A percentile compares a stretch with the other conserved stretches of the same genome.
These are phyloP conservation scores for Lagerstroemia speciosa DNA, from an alignment of 345 rosid genomes.

Conservation along the genomic window DNA sequence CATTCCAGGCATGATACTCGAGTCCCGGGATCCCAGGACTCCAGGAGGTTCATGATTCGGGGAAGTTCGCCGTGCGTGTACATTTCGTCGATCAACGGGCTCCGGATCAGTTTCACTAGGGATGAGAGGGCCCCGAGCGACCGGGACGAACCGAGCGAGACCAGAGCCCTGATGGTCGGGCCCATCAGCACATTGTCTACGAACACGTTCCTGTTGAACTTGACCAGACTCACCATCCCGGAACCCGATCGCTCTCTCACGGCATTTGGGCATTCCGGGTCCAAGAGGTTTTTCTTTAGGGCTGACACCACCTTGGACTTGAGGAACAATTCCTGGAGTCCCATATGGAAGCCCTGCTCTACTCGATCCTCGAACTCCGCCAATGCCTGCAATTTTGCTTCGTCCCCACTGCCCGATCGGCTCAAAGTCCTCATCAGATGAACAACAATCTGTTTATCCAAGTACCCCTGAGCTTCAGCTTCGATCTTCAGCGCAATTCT, in stretches of 20 bases:
- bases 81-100: conserved; percentile 46
- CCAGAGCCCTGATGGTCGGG: conserved; percentile 25
- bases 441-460: conserved; percentile 24
- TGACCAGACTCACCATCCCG: conserved; percentile 29
- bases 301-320: conserved; percentile 31
- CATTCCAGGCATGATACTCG: conserved; percentile 27
- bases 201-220: conserved; percentile 48
- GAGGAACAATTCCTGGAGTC: conserved; percentile 42
- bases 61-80: conserved; percentile 31
- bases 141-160: conserved; percentile 29
- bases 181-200: conserved; percentile 58
- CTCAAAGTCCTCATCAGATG: conserved; percentile 22
- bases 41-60: conserved; percentile 24
- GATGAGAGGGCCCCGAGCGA: conserved; percentile 32
- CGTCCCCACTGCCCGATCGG: conserved; percentile 20
- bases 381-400: conserved; percentile 23
- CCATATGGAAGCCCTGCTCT: conserved; percentile 35
- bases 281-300: conserved; percentile 30
- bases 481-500: conserved; percentile 24
- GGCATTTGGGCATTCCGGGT: conserved; percentile 16
- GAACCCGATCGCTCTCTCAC: conserved; percentile 24
- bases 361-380: conserved; percentile 30
- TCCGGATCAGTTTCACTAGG: conserved; percentile 28
- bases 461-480: conserved; percentile 21
- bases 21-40: conserved; percentile 16